These are phyloP conservation scores for Middelhovenomyces tepae DNA, from an alignment of 805 yeast genomes.

Conservation along the genomic window DNA sequence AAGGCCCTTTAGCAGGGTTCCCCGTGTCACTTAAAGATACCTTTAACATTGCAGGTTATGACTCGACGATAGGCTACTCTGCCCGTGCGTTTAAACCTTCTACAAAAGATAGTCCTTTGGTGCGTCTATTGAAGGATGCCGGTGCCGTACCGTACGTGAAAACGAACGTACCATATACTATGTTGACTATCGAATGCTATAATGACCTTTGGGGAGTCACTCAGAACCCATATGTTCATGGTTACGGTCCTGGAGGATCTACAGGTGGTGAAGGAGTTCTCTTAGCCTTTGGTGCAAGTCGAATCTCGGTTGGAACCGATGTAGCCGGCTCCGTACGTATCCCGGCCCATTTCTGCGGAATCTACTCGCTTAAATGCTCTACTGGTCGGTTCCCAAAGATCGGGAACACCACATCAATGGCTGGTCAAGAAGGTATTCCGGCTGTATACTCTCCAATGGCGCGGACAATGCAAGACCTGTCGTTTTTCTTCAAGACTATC, in stretches of 20 bases:
- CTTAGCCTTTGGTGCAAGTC: conserved; percentile 38
- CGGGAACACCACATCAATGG: conserved; percentile 32
- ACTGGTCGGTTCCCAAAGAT: conserved; percentile 40
- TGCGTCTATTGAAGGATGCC: conserved; percentile 37
- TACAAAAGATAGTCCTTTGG: conserved; percentile 32
- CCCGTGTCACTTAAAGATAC: conserved; percentile 59
- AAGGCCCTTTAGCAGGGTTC: conserved; percentile 55
- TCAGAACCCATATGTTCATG: conserved; percentile 40
- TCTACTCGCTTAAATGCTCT: conserved; percentile 43
- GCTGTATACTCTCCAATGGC: conserved; percentile 40
- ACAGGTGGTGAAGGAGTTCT: conserved; percentile 46
- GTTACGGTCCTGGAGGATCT: conserved; percentile 45
- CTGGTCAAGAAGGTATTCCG: conserved; percentile 40
- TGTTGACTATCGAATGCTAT: conserved; percentile 48
- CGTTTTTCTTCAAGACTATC: conserved; percentile 38
- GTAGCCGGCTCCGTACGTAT: conserved; percentile 49
- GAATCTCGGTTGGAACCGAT: conserved; percentile 48
- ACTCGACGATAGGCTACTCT: conserved; percentile 45
- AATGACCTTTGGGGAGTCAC: conserved; percentile 47
- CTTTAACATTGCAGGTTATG: conserved; percentile 39
- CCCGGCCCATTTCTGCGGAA: conserved; percentile 47
- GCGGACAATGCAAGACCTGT: conserved; percentile 40
- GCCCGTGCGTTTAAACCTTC: conserved; percentile 34
- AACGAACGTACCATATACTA: conserved; percentile 47
- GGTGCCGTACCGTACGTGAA: conserved; percentile 50